phyloP scores from a whole-genome alignment of 202 grass and related monocot species.

The Miscanthus sacchariflorus region DNA sequence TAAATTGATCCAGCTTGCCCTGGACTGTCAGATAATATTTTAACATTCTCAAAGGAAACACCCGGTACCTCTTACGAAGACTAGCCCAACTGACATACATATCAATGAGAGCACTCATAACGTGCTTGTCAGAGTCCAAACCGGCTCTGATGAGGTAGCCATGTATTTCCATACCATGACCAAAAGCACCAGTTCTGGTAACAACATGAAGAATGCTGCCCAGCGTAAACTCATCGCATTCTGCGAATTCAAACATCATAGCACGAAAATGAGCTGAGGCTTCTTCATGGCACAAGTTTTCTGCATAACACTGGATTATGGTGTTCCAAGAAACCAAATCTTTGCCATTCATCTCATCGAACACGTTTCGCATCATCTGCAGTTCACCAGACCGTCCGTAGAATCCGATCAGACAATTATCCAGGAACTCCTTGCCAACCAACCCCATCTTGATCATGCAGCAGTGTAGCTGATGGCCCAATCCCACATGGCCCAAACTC shows the following conservation, averaged over 20 bases:
- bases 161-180: conserved; percentile 70
- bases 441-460: conserved; percentile 66
- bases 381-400: conserved; percentile 62
- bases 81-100: conserved; percentile 59
- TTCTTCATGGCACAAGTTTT: conserved; percentile 48
- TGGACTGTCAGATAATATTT: conserved; percentile 48
- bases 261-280: conserved; percentile 58
- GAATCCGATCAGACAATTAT: conserved; percentile 68
- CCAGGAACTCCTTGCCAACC: conserved; percentile 48
- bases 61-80: conserved; percentile 19
- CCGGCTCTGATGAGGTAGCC: conserved; percentile 58
- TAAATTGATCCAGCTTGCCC: conserved; percentile 65
- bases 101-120: conserved; percentile 69
- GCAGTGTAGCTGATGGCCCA: conserved; percentile 66
- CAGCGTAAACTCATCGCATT: conserved; percentile 66
- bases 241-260: conserved; percentile 51
- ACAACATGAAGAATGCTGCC: conserved; percentile 62
- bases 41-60: conserved; percentile 61
- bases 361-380: conserved; percentile 58
- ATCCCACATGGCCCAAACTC: conserved; percentile 39
- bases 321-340: conserved; percentile 78
- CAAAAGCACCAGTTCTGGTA: conserved; percentile 44
- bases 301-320: conserved; percentile 59
- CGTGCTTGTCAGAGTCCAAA: conserved; percentile 62
- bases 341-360: conserved; percentile 51